phyloP scores from a whole-genome alignment of 352 stramenopile species.

The Pythium brachiatum region DNA sequence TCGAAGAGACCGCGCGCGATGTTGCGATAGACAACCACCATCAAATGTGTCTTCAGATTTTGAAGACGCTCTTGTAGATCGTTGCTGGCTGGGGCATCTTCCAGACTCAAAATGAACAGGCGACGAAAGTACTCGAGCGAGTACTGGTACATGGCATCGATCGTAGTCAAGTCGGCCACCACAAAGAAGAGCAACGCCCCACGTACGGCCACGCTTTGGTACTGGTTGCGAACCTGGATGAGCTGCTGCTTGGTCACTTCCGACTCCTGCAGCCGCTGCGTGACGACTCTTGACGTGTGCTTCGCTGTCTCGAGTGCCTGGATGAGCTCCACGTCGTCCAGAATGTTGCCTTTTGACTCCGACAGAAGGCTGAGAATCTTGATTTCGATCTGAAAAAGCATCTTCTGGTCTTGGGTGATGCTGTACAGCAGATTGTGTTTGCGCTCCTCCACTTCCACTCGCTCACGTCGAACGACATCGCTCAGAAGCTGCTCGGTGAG shows the following conservation, averaged over 20 bases:
- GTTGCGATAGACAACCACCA: constrained; percentile 60
- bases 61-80: constrained; percentile 38
- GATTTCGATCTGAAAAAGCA: constrained; percentile 90
- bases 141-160: constrained; percentile 84
- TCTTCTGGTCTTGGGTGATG: constrained; percentile 88
- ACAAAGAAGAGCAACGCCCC: constrained; percentile 75
- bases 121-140: constrained; percentile 71
- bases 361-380: constrained; percentile 88
- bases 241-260: constrained; percentile 61
- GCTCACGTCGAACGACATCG: constrained; percentile 84
- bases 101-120: constrained; percentile 62
- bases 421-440: constrained; percentile 83
- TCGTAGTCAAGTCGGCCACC: constrained; percentile 45
- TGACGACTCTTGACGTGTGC: constrained; percentile 56
- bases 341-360: constrained; percentile 84
- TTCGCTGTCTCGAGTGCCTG: constrained; percentile 63
- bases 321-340: constrained; percentile 89
- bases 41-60: constrained; percentile 43
- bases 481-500: constrained; percentile 89
- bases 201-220: constrained; percentile 45
- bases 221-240: constrained; percentile 62
- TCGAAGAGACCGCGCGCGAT: constrained; percentile 72
- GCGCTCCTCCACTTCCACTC: constrained; percentile 83
- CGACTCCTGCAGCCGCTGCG: constrained; percentile 50
- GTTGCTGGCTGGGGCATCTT: constrained; percentile 31